Evolutionary conservation across 2,329 filamentous ascomycete genomes (phyloP).

Genomic region (Venturia aucupariae): DNA sequence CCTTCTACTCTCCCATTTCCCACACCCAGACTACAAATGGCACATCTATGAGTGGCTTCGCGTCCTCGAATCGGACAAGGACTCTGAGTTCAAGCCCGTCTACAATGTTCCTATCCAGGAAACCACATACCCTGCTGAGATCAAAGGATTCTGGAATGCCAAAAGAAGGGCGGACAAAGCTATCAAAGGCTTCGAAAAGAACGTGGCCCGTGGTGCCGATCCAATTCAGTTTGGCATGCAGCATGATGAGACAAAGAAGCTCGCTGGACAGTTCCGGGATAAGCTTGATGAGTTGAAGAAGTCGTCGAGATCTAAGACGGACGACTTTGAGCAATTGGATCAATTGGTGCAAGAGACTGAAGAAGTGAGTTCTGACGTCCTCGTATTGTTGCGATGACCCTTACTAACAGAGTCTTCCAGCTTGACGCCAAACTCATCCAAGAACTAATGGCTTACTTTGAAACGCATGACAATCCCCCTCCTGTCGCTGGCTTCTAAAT

Average conservation of each 20-base stretch:
- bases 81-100: slow-evolving; percentile 12
- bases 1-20: slow-evolving; percentile 15
- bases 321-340: slow-evolving; percentile 15
- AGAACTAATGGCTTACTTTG: slow-evolving; percentile 16
- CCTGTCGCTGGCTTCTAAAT: slow-evolving; percentile 15
- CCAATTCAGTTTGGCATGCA: slow-evolving; percentile 17
- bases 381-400: too few relatives aligned
- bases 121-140: slow-evolving; percentile 15
- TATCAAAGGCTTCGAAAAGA: slow-evolving; percentile 15
- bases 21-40: slow-evolving; percentile 17
- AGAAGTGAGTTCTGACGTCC: slow-evolving; percentile 11
- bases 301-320: slow-evolving; percentile 15
- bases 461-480: slow-evolving; percentile 16
- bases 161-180: slow-evolving; percentile 16
- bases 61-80: slow-evolving; percentile 15
- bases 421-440: slow-evolving; percentile 15
- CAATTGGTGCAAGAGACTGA: slow-evolving; percentile 15
- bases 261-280: slow-evolving; percentile 14
- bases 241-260: slow-evolving; percentile 16
- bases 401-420: slow-evolving; percentile 8
- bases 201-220: slow-evolving; percentile 15
- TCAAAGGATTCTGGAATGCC: slow-evolving; percentile 16
- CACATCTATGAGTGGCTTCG: slow-evolving; percentile 17
- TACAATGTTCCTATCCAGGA: slow-evolving; percentile 15
- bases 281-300: slow-evolving; percentile 16